Conservation (phyloP, 1,284 basidiomycete species). For the Cryptococcus sp. region DNA sequence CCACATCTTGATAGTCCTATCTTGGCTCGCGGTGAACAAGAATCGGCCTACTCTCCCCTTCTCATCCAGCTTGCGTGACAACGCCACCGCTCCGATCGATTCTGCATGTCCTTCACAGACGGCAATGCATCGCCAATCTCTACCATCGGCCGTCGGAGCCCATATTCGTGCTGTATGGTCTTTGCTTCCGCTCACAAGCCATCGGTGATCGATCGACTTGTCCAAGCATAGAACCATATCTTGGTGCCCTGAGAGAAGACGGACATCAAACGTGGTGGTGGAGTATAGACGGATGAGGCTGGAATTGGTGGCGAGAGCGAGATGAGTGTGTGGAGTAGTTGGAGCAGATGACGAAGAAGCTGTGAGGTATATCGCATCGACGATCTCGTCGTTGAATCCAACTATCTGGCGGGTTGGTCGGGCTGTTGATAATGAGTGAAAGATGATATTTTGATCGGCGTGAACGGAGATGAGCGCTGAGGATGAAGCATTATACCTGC, state of each 20-base stretch:
- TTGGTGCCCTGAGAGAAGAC: conserved; percentile 80
- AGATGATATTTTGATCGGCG: conserved; percentile 94
- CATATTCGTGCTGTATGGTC: conserved; percentile 87
- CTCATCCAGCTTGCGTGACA: conserved; percentile 60
- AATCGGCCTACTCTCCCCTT: conserved; percentile 55
- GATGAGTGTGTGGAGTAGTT: conserved; percentile 57
- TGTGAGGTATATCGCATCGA: conserved; percentile 79
- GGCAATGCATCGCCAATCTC: conserved; percentile 76
- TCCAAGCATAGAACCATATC: conserved; percentile 91
- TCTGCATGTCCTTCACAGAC: conserved; percentile 93
- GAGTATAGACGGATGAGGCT: conserved; percentile 87
- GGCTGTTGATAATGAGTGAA: conserved; percentile 70
- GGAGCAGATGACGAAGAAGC: conserved; percentile 39
- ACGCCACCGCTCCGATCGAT: conserved; percentile 84
- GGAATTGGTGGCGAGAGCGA: conserved; percentile 95
- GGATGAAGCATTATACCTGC: conserved; percentile 66
- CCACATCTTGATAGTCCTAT: conserved; percentile 99
- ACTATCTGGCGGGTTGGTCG: conserved; percentile 79
- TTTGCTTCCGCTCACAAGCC: conserved; percentile 88
- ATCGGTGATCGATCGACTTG: conserved; percentile 63
- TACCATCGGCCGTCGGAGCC: conserved; percentile 58
- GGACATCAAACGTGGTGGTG: conserved; percentile 68
- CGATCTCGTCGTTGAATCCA: conserved; percentile 98
- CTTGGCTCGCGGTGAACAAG: conserved; percentile 92
- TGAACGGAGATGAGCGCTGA: conserved; percentile 83